These are phyloP conservation scores for Candida neerlandica DNA, from an alignment of 1,139 yeast genomes.

Conservation along the genomic window DNA sequence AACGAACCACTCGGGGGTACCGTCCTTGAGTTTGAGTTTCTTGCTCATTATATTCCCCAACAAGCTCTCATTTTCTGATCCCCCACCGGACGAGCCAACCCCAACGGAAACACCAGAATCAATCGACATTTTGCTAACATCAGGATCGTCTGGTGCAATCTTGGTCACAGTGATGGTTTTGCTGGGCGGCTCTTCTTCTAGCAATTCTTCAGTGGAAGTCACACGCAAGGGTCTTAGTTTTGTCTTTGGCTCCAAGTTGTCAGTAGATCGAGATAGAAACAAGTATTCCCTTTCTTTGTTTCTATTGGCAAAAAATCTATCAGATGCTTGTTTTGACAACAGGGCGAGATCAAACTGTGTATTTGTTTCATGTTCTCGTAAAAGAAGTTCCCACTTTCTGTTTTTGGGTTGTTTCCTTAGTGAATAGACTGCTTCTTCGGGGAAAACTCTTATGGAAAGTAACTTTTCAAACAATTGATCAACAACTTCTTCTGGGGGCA, in stretches of 20 bases:
- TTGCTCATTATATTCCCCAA: slow-evolving; percentile 12
- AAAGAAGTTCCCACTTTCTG: slow-evolving; percentile 50
- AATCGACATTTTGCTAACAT: slow-evolving; percentile 10
- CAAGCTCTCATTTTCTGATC: slow-evolving; percentile 7
- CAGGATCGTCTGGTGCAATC: slow-evolving; percentile 7
- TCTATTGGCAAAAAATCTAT: slow-evolving; percentile 8
- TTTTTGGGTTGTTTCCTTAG: slow-evolving; percentile 35
- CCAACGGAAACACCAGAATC: slow-evolving; percentile 12
- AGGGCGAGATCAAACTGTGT: slow-evolving; percentile 36
- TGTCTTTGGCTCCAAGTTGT: neutral
- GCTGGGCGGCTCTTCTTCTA: neutral
- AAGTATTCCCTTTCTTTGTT: slow-evolving; percentile 6
- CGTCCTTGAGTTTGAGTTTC: slow-evolving; percentile 34
- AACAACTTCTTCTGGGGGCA: slow-evolving; percentile 41
- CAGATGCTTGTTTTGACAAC: slow-evolving; percentile 15
- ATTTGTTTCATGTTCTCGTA: slow-evolving; percentile 45
- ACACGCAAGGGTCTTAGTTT: neutral
- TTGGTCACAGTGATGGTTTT: slow-evolving; percentile 11
- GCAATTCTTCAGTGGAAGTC: neutral
- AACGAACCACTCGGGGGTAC: slow-evolving; percentile 49
- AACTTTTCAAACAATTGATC: slow-evolving; percentile 42
- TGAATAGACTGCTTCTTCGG: slow-evolving; percentile 35
- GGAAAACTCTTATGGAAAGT: slow-evolving; percentile 40
- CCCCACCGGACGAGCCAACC: neutral
- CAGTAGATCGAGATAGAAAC: neutral